Conservation (phyloP, 208 protist genomes). For the Phytomonas sp. region DNA sequence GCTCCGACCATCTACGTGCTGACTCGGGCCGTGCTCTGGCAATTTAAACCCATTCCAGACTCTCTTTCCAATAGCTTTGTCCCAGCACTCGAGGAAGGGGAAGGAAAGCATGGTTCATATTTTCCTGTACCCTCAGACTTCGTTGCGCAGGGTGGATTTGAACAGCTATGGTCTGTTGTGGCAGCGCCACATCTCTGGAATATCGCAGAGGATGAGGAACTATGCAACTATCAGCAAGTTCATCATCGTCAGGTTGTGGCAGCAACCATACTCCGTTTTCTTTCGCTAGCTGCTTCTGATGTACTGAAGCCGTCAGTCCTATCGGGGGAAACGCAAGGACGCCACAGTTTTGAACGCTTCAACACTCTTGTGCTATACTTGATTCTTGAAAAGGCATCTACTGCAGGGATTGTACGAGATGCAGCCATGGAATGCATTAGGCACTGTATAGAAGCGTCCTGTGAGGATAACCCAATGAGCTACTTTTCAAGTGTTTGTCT, state of each 20-base stretch:
- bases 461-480: conserved; percentile 21
- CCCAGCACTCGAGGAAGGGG: neutral
- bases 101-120: neutral
- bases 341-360: conserved; percentile 32
- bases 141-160: conserved; percentile 48
- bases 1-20: conserved; percentile 70
- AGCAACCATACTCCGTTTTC: conserved; percentile 55
- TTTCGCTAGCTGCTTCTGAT: conserved; percentile 36
- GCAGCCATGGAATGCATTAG: conserved; percentile 44
- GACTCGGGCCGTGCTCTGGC: conserved; percentile 61
- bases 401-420: conserved; percentile 40
- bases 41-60: conserved; percentile 43
- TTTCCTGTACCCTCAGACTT: conserved; percentile 39
- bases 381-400: conserved; percentile 82
- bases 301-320: conserved; percentile 8
- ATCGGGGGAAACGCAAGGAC: conserved; percentile 12
- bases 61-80: conserved; percentile 8
- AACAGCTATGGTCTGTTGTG: conserved; percentile 76
- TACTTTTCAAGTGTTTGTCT: conserved; percentile 44
- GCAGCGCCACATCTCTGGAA: conserved; percentile 76
- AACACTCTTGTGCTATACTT: conserved; percentile 65
- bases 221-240: conserved; percentile 73
- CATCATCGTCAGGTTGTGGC: conserved; percentile 70
- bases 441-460: conserved; percentile 30
- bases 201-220: conserved; percentile 56